Conservation (phyloP, 129 eudicot species). For the Flaveria robusta region DNA sequence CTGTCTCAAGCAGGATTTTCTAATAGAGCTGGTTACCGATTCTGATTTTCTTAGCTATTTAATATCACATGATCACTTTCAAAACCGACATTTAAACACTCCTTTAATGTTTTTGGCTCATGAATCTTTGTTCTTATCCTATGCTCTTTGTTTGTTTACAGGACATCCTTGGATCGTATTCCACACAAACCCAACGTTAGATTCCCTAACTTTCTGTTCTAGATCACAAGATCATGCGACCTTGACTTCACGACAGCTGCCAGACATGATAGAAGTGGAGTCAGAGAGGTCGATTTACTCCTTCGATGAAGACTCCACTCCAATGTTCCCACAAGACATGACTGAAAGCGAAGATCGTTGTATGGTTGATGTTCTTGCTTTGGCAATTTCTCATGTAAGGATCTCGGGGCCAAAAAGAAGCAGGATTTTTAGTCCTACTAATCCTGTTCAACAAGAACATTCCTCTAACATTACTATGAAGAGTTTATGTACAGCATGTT, state of each 20-base stretch:
- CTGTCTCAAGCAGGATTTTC: neutral
- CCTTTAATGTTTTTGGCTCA: neutral
- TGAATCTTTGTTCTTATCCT: neutral
- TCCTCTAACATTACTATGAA: constrained; percentile 45
- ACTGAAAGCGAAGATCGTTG: constrained; percentile 37
- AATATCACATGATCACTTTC: neutral
- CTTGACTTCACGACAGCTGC: constrained; percentile 35
- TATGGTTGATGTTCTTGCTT: constrained; percentile 55
- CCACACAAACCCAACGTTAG: constrained; percentile 42
- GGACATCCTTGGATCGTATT: constrained; percentile 59
- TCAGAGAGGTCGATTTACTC: constrained; percentile 30
- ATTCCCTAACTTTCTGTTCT: constrained; percentile 27
- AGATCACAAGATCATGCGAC: constrained; percentile 12
- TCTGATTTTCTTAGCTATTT: neutral
- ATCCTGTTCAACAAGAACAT: constrained; percentile 38
- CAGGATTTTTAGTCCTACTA: constrained; percentile 45
- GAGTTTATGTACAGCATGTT: constrained; percentile 52
- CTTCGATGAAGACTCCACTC: constrained; percentile 24
- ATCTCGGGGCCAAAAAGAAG: constrained; percentile 60
- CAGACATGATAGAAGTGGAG: constrained; percentile 26
- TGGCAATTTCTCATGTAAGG: constrained; percentile 52
- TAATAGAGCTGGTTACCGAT: neutral
- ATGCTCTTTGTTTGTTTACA: constrained; percentile 23
- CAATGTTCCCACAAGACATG: constrained; percentile 11
- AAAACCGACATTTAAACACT: constrained; percentile 5